Conservation (phyloP, 2,329 filamentous ascomycete species). For the Nectriaceae sp. region DNA sequence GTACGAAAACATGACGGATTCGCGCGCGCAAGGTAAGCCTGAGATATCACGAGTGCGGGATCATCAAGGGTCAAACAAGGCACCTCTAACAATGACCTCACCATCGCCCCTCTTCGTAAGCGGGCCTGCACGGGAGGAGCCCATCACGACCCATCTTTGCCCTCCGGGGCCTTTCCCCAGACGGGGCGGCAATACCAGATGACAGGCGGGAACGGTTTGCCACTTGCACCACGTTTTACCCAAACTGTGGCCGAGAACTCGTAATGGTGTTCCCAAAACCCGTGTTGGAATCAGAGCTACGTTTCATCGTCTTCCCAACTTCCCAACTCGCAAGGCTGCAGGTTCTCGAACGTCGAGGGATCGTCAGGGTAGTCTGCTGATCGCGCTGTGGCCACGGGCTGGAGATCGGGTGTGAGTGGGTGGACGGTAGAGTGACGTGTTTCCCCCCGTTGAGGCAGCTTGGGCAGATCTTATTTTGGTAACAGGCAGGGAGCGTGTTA, state of each 20-base stretch:
- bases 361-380: slow-evolving; percentile 18
- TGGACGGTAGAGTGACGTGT: slow-evolving; percentile 4
- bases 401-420: slow-evolving; percentile 7
- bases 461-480: not conserved
- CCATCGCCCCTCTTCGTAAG: not conserved
- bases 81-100: not conserved
- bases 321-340: slow-evolving; percentile 6
- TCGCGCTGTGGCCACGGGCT: slow-evolving; percentile 4
- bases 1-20: too few relatives aligned
- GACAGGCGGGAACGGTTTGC: not conserved
- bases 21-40: too few relatives aligned
- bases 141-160: not conserved
- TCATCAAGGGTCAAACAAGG: not conserved
- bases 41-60: too few relatives aligned
- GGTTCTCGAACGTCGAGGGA: slow-evolving; percentile 12
- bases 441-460: not conserved
- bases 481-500: not conserved
- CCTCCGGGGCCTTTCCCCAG: not conserved
- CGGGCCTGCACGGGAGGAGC: not conserved
- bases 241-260: not conserved
- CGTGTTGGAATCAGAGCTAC: not conserved
- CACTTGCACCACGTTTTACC: not conserved
- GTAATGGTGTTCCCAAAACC: too few relatives aligned
- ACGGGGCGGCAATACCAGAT: not conserved
- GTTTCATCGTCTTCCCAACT: slow-evolving; percentile 4